Conservation (phyloP, 75 land plant species). For the Isoetes taiwanensis region DNA sequence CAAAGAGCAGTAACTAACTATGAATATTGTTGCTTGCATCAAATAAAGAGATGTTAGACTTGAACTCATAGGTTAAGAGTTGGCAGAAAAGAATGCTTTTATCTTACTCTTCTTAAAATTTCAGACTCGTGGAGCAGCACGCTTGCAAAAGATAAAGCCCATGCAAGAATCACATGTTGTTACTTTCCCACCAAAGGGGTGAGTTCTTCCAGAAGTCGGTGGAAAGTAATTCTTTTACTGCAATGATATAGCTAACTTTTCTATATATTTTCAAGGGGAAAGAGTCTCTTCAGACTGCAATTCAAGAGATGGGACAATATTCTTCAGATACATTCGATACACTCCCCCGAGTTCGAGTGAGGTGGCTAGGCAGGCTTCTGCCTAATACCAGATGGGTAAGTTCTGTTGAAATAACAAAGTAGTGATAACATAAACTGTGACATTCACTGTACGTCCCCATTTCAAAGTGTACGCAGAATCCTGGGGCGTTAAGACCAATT, state of each 20-base stretch:
- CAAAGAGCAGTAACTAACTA: too few species aligned
- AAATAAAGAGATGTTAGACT: too few species aligned
- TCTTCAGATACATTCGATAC: conserved; percentile 22
- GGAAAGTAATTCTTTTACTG: neutral
- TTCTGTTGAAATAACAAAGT: too few species aligned
- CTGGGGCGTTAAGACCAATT: too few species aligned
- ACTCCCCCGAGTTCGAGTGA: conserved; percentile 40
- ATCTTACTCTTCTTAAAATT: too few species aligned
- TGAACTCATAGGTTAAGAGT: too few species aligned
- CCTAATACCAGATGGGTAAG: conserved; percentile 71
- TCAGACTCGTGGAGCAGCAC: too few species aligned
- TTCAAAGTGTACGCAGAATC: too few species aligned
- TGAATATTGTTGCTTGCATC: too few species aligned
- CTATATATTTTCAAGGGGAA: conserved; percentile 34
- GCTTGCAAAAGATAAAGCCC: conserved; percentile 27
- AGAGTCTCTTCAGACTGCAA: conserved; percentile 37
- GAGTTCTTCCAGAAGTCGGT: neutral
- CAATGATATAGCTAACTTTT: neutral
- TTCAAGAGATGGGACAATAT: conserved; percentile 18
- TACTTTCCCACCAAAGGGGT: conserved; percentile 60
- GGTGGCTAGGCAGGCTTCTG: conserved; percentile 57
- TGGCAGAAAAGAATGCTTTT: too few species aligned
- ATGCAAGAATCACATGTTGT: conserved; percentile 51
- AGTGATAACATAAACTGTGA: too few species aligned
- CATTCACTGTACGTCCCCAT: too few species aligned